These are phyloP conservation scores for Hygrophoropsis aurantiaca DNA, from an alignment of 768 basidiomycete species.

Conservation along the genomic window DNA sequence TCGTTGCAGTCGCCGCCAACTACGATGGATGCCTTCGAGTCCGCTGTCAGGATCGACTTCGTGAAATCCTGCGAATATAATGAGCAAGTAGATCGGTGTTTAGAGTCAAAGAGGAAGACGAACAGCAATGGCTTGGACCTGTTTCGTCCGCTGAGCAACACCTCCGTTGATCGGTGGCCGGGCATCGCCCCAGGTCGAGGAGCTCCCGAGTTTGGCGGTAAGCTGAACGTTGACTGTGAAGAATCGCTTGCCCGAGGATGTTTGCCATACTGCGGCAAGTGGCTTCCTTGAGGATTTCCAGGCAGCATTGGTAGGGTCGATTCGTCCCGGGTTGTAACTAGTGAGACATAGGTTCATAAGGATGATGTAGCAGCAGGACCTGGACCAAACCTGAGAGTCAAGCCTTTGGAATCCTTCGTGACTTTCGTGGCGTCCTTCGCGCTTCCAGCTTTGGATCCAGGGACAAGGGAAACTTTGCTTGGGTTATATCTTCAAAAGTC, in stretches of 20 bases:
- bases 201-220: slow-evolving; percentile 56
- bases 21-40: slow-evolving; percentile 48
- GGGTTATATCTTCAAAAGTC: slow-evolving; percentile 39
- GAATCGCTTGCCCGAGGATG: slow-evolving; percentile 41
- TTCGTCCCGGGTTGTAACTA: slow-evolving; percentile 63
- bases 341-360: neutral
- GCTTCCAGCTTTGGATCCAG: slow-evolving; percentile 46
- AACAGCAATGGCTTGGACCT: slow-evolving; percentile 53
- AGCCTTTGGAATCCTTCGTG: slow-evolving; percentile 28
- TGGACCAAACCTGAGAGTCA: slow-evolving; percentile 43
- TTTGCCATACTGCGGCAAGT: slow-evolving; percentile 56
- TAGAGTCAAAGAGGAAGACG: slow-evolving; percentile 15
- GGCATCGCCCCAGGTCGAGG: slow-evolving; percentile 53
- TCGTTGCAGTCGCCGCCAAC: slow-evolving; percentile 67
- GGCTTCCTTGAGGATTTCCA: slow-evolving; percentile 62
- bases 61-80: slow-evolving; percentile 45
- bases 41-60: slow-evolving; percentile 38
- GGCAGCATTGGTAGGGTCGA: slow-evolving; percentile 54
- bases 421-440: slow-evolving; percentile 45
- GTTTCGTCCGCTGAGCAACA: slow-evolving; percentile 45
- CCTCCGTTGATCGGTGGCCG: slow-evolving; percentile 58
- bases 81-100: neutral
- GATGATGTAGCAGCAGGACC: neutral
- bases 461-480: slow-evolving; percentile 46
- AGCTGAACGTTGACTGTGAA: slow-evolving; percentile 64